phyloP scores from a whole-genome alignment of 176 grass and related monocot genomes.

The Sorghum bicolor region Sorghum_bicolor_NCBIv3 NC_012872.2:5746001-5746500 shows the following conservation, averaged over 20 bases:
- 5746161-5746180: no score
- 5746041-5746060: not conserved
- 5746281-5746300: conserved; percentile 4
- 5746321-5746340: not conserved
- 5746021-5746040: no score
- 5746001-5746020: no score
- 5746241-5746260: not conserved
- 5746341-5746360: not conserved
- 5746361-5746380: not conserved
- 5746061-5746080: no score
- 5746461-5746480: not conserved
- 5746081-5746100: no score
- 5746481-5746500: not conserved
- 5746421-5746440: not conserved
- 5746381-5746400: not conserved
- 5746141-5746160: no score
- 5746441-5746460: not conserved
- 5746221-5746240: conserved; percentile 7
- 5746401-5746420: no score
- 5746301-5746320: not conserved
- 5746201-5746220: not conserved
- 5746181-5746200: not conserved
- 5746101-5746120: no score
- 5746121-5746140: no score
- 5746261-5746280: not conserved